A percentile compares a stretch with the other conserved stretches of the same genome.
phyloP scores from a whole-genome alignment of 495 filamentous ascomycete genomes.

The Hyaloscypha bicolor region DNA sequence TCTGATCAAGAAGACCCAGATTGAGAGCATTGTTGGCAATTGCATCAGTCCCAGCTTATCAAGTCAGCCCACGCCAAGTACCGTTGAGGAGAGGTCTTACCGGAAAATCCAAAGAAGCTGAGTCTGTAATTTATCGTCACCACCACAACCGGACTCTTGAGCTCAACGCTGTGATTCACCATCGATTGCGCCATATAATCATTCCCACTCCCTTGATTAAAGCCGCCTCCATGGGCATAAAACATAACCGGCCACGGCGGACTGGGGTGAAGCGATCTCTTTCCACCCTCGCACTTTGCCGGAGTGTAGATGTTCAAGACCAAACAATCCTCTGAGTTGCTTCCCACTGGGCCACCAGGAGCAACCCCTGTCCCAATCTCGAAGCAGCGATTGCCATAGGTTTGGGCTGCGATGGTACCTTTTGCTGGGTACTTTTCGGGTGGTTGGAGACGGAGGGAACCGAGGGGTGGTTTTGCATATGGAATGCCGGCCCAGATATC shows the following conservation, averaged over 20 bases:
- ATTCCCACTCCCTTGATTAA: neutral
- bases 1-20: conserved; percentile 51
- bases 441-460: conserved; percentile 45
- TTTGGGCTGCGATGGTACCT: conserved; percentile 5
- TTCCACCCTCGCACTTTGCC: neutral
- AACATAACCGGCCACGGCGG: neutral
- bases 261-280: neutral
- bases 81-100: neutral
- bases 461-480: conserved; percentile 47
- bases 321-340: neutral
- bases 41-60: neutral
- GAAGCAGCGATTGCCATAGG: conserved; percentile 17
- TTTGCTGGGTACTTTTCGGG: conserved; percentile 29
- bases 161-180: neutral
- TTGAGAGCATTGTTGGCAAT: conserved; percentile 14
- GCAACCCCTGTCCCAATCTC: neutral
- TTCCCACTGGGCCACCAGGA: neutral
- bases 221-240: neutral
- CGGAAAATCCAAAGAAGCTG: conserved; percentile 45
- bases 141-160: neutral
- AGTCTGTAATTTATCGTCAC: conserved; percentile 59
- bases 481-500: conserved; percentile 39
- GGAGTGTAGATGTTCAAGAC: neutral
- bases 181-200: neutral
- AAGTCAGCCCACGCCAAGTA: neutral